These are phyloP conservation scores for Kandelia obovata DNA, from an alignment of 345 rosid genomes.

Conservation along the genomic window DNA sequence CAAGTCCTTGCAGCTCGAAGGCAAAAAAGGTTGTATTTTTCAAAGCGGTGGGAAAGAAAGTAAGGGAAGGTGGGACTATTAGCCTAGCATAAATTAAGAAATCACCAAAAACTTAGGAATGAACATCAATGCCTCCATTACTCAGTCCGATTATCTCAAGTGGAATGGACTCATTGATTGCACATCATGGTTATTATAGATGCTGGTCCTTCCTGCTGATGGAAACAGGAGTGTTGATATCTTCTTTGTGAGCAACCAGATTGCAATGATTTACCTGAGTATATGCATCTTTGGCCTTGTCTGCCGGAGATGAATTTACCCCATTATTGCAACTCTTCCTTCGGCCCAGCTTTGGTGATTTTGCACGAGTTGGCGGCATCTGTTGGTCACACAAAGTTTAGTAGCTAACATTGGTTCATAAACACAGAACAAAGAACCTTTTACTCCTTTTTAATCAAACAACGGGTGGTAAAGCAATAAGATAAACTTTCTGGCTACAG, in stretches of 20 bases:
- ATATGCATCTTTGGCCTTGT: constrained; percentile 1
- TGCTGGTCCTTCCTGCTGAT: constrained; percentile 20
- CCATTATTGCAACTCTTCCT: constrained; percentile 26
- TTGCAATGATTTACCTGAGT: constrained; percentile 21
- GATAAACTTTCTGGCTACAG: too few relatives aligned
- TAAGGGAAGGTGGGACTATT: constrained; percentile 11
- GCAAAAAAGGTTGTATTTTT: constrained; percentile 29
- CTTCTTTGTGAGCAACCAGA: constrained; percentile 19
- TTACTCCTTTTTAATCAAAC: background rate
- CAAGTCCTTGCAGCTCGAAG: constrained; percentile 29
- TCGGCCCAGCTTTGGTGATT: constrained; percentile 36
- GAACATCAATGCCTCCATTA: constrained; percentile 24
- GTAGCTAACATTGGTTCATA: background rate
- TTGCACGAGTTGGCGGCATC: constrained; percentile 40
- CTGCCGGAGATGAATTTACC: constrained; percentile 14
- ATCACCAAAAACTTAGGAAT: constrained; percentile 32
- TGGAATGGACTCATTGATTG: constrained; percentile 17
- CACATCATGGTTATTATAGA: constrained; percentile 19
- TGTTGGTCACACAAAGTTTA: constrained; percentile 10
- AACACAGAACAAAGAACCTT: background rate
- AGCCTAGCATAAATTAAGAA: constrained; percentile 35
- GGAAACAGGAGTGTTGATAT: constrained; percentile 12
- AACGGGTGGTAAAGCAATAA: too few relatives aligned
- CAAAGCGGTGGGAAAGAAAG: constrained; percentile 23
- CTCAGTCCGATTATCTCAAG: constrained; percentile 28